phyloP scores from a whole-genome alignment of 371 early-diverging fungal species.

The Choanephora cucurbitarum region DNA sequence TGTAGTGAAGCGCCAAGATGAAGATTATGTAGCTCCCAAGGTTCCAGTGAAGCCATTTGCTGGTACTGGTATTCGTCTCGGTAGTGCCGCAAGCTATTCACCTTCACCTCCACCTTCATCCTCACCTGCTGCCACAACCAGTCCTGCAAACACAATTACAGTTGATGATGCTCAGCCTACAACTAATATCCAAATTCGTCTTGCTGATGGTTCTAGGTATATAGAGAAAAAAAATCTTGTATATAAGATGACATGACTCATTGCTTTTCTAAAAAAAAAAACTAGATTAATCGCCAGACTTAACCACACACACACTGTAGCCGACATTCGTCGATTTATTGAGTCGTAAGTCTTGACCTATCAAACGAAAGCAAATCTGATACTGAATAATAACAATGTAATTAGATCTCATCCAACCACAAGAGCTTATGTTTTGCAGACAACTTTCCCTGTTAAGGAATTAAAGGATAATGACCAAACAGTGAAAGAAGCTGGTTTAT shows the following conservation, averaged over 20 bases:
- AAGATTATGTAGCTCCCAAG: conserved; percentile 85
- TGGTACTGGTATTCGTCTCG: conserved; percentile 87
- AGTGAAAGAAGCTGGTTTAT: conserved; percentile 78
- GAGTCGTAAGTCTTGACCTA: conserved; percentile 49
- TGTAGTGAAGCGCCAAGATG: conserved; percentile 80
- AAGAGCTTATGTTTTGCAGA: conserved; percentile 73
- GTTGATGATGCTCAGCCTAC: conserved; percentile 78
- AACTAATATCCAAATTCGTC: conserved; percentile 87
- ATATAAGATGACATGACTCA: too few relatives aligned
- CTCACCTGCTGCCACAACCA: conserved; percentile 34
- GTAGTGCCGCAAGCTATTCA: conserved; percentile 48
- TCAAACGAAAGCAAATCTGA: neutral
- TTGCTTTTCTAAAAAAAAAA: neutral
- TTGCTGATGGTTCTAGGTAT: conserved; percentile 86
- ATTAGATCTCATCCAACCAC: conserved; percentile 14
- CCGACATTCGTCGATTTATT: conserved; percentile 77
- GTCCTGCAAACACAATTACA: conserved; percentile 30
- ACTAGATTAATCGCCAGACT: conserved; percentile 79
- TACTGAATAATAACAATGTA: neutral
- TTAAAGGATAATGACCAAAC: conserved; percentile 69
- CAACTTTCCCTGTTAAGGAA: conserved; percentile 81
- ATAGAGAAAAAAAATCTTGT: conserved; percentile 27
- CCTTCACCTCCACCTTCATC: conserved; percentile 40
- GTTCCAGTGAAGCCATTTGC: conserved; percentile 78
- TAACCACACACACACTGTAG: conserved; percentile 90